phyloP scores from a whole-genome alignment of 1,284 basidiomycete species.

The Sporisorium scitamineum region DNA sequence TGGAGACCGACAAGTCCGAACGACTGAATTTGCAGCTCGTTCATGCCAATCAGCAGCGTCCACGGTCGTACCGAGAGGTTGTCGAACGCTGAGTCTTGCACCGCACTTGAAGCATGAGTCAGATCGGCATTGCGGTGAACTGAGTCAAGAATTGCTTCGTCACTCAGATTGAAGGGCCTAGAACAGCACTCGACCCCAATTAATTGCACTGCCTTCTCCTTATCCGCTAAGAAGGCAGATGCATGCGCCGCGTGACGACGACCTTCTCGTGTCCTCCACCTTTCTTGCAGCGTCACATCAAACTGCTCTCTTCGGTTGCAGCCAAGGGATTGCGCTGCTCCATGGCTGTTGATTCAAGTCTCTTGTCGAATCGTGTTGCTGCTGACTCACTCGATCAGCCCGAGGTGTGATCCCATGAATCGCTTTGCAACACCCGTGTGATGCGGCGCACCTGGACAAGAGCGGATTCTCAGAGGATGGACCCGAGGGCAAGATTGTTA shows the following conservation, averaged over 20 bases:
- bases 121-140: background rate
- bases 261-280: background rate
- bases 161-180: background rate
- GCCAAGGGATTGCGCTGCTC: background rate
- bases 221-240: background rate
- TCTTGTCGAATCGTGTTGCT: background rate
- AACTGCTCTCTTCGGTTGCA: too few species aligned
- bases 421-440: too few species aligned
- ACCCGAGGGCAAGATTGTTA: too few species aligned
- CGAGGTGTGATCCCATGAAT: background rate
- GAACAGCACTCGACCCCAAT: too few species aligned
- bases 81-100: background rate
- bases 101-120: background rate
- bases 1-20: background rate
- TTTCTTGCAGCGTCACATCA: background rate
- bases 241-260: slow-evolving; percentile 10
- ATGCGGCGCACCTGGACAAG: background rate
- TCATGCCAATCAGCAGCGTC: background rate
- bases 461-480: background rate
- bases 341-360: too few species aligned
- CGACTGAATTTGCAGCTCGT: background rate
- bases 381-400: background rate
- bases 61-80: background rate
- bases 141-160: background rate
- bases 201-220: too few species aligned